Evolutionary conservation across 495 filamentous ascomycete species (phyloP).

Genomic region (Neohortaea acidophila): DNA sequence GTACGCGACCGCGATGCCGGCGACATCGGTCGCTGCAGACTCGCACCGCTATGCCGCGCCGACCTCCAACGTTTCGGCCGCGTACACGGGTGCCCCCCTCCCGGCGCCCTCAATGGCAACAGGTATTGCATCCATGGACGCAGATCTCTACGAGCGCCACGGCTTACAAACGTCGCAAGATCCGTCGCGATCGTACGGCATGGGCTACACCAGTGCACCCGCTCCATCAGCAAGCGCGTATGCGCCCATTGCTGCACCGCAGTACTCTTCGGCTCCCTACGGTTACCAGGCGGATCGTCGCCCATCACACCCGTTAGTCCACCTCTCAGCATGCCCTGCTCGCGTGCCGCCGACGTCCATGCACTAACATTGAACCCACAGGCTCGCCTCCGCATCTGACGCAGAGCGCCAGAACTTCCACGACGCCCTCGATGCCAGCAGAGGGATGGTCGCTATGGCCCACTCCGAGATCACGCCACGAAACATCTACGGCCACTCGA

Average conservation of each 20-base stretch:
- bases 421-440: constrained; percentile 76
- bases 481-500: constrained; percentile 62
- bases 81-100: constrained; percentile 57
- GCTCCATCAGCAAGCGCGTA: constrained; percentile 52
- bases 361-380: constrained; percentile 48
- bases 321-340: too few relatives aligned
- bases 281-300: constrained; percentile 51
- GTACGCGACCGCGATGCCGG: constrained; percentile 43
- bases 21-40: constrained; percentile 38
- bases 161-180: constrained; percentile 64
- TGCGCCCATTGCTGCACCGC: constrained; percentile 52
- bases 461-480: constrained; percentile 67
- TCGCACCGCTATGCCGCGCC: constrained; percentile 39
- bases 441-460: constrained; percentile 90
- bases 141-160: constrained; percentile 29
- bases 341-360: too few relatives aligned
- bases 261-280: constrained; percentile 45
- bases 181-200: constrained; percentile 26
- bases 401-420: constrained; percentile 48
- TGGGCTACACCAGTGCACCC: constrained; percentile 21
- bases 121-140: constrained; percentile 50
- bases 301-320: constrained; percentile 83
- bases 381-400: constrained; percentile 41
- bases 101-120: constrained; percentile 53
- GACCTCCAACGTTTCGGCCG: constrained; percentile 51